Evolutionary conservation across 148 eudicot species (phyloP), one percentile per base, ranked within the genome.

Genomic region (Drosera capensis): DNA sequence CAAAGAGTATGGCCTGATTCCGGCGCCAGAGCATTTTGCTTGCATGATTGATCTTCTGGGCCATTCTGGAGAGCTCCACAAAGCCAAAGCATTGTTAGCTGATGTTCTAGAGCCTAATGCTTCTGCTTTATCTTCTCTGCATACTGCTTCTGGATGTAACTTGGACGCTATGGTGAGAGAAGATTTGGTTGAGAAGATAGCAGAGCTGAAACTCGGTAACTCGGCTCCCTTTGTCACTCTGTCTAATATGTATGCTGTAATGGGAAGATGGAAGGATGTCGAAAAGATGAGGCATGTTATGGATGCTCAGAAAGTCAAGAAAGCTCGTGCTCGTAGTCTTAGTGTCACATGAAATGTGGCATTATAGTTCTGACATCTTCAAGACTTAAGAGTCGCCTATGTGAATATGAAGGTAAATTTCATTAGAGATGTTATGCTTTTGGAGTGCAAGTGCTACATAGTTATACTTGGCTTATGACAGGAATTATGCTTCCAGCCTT

Each of bases 231-330:
- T 66, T 42, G 80, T 79, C 14, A 65, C 55, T 39, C 41, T 76
- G 51, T 79, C 94, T 6, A 86, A 82, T 51, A 60, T 82, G 43
- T 78, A 79, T 61, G 84, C 88, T 14, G 70, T 62, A 13, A 74
- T 66, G 67, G 88, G 71, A 24, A 73, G 70, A 63, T 82, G 94
- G 96, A 52, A 63, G 26, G 87, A 86, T 68, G 87, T 64, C 16
- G 71, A 73, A 51, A 67, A 53, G 50, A 60, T 73, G 14, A 67
- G 96, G 57, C 48, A 56, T 40, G 56, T 60, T 46, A 73, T 86
- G 51, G 57, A 71, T 48, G 45, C 20, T 25, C 58, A 48, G 46
- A 57, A 71, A 63, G 52, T 79, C 26, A 64, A 66, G 47, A 86
- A 82, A 51, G 15, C 45, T 40, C 73, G 71, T 16, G 88, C 72